Evolutionary conservation across 805 yeast species (phyloP).

Genomic region (Starmerella kuoi): DNA sequence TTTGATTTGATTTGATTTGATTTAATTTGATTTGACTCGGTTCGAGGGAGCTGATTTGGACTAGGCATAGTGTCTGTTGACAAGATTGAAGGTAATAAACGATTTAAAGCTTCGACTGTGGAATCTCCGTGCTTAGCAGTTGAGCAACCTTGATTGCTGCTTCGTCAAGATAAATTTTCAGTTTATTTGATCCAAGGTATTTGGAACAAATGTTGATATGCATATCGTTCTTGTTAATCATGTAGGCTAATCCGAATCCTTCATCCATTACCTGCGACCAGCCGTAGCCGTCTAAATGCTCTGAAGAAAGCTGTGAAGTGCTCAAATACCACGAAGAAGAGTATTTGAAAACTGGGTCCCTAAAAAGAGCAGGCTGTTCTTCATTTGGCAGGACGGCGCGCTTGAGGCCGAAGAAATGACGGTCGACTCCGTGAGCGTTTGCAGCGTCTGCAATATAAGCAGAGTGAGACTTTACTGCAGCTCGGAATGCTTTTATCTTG

Average conservation of each 20-base stretch:
- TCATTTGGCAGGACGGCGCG: slow-evolving; percentile 51
- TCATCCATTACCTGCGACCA: slow-evolving; percentile 91
- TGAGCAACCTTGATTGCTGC: slow-evolving; percentile 74
- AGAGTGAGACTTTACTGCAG: slow-evolving; percentile 64
- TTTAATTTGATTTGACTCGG: too few relatives aligned
- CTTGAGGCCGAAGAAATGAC: slow-evolving; percentile 84
- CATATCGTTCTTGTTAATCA: slow-evolving; percentile 73
- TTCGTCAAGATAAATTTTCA: slow-evolving; percentile 57
- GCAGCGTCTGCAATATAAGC: slow-evolving; percentile 64
- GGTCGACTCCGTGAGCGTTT: slow-evolving; percentile 80
- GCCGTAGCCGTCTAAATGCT: slow-evolving; percentile 81
- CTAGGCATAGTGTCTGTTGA: too few relatives aligned
- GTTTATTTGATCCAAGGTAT: slow-evolving; percentile 37
- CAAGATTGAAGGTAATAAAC: too few relatives aligned
- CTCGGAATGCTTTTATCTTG: slow-evolving; percentile 55
- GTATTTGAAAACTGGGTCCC: slow-evolving; percentile 64
- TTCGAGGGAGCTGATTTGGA: too few relatives aligned
- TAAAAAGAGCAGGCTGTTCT: slow-evolving; percentile 50
- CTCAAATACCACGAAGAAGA: slow-evolving; percentile 78
- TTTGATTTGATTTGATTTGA: neutral
- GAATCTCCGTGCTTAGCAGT: slow-evolving; percentile 35
- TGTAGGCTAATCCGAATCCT: slow-evolving; percentile 89
- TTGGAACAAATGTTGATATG: slow-evolving; percentile 75
- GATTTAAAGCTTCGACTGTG: slow-evolving; percentile 9
- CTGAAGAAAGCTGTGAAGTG: slow-evolving; percentile 79